Evolutionary conservation across 1,139 yeast species (phyloP).

Genomic region (Ogataea hybrid): DNA sequence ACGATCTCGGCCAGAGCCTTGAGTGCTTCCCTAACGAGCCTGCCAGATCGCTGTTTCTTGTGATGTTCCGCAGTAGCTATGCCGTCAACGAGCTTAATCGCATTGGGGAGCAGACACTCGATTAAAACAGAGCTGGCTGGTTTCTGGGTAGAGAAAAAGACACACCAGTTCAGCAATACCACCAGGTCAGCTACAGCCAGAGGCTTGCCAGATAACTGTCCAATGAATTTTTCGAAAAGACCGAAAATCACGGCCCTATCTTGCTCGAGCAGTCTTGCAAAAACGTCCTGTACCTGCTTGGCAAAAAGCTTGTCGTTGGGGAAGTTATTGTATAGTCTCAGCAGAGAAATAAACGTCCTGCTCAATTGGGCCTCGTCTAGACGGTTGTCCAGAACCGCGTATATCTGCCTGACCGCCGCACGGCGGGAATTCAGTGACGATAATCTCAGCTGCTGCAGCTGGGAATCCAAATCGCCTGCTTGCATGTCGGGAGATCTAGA

Average conservation of each 20-base stretch:
- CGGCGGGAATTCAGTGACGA: conserved; percentile 22
- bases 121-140: conserved; percentile 14
- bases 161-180: conserved; percentile 58
- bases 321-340: conserved; percentile 37
- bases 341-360: conserved; percentile 16
- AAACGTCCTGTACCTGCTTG: conserved; percentile 37
- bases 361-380: conserved; percentile 16
- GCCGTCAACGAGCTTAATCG: conserved; percentile 18
- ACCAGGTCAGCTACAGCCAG: conserved; percentile 55
- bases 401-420: conserved; percentile 21
- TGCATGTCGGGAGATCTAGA: conserved; percentile 4
- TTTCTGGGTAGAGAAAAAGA: conserved; percentile 27
- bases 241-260: conserved; percentile 36
- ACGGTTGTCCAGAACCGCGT: conserved; percentile 13
- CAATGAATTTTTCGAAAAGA: conserved; percentile 39
- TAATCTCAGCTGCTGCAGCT: conserved; percentile 18
- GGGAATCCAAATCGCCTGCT: conserved; percentile 15
- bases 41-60: conserved; percentile 43
- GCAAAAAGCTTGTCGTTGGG: conserved; percentile 53
- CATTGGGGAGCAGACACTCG: conserved; percentile 16
- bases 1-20: conserved; percentile 1
- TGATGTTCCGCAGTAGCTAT: conserved; percentile 13
- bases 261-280: conserved; percentile 36
- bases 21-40: conserved; percentile 46
- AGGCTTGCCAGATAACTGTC: conserved; percentile 36